Base-by-base conservation (phyloP, 1,139 yeast genomes). In the Lodderomyces elongisporus region DNA sequence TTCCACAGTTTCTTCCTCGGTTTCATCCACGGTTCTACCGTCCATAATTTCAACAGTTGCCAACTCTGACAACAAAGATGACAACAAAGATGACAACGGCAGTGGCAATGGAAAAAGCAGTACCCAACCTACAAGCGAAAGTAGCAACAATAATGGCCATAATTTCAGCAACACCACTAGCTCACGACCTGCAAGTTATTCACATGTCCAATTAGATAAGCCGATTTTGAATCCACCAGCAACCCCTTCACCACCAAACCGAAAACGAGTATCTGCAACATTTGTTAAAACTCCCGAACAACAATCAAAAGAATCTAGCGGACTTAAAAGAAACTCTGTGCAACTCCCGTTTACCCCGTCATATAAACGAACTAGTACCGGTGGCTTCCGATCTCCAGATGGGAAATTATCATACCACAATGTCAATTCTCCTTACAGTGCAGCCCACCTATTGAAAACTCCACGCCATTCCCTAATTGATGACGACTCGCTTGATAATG, bases 311-410 rank as follows among this genome's bases (percentile, higher is more conserved):
- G 38, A 37, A 22, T 10, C 30, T 5, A 29, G 8, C 21, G 27
- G 9, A 17, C 13, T 16, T 7, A 24, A 16, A n/a, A 26, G 27
- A 10, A 27, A 25, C 23, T 13, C 28, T 7, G 22, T 23, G 9
- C 13, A 31, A 14, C 43, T 66, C 21, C 71, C 71, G 28, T 59
- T 60, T 37, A 60, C 70, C 4, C 74, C 74, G 3, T 57, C 68
- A 3, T 46, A 60, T 38, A 67, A 67, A 39, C 42, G 73, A 14
- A 48, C 57, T 27, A 59, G 49, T 39, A 51, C 62, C 2, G 64
- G 60, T 9, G 40, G 46, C 28, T 48, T 51, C 34, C 54, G 55
- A 42, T 54, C 62, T 7, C 70, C 70, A 0, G 68, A 61, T 33
- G 56, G 53, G 36, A 56, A 48, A 39, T 40, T 56, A 16, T 48